phyloP scores from a whole-genome alignment of 495 filamentous ascomycete species.

The Trichoderma erinaceum region DNA sequence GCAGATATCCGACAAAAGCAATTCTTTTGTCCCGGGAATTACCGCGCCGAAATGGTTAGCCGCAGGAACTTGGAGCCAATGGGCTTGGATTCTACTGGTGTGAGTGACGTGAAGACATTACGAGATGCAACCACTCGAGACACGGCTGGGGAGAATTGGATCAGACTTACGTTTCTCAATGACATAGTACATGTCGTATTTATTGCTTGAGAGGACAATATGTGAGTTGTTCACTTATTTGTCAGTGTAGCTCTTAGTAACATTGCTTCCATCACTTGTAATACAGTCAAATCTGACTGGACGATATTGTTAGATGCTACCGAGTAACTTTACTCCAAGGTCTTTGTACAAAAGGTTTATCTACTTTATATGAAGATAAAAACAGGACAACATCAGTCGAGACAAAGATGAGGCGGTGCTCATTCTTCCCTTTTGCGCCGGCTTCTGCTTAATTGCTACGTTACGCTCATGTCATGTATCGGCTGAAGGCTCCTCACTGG shows the following conservation, averaged over 20 bases:
- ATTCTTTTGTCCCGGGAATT: background rate
- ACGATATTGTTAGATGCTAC: too few species aligned
- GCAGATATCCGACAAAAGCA: constrained; percentile 6
- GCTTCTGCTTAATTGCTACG: background rate
- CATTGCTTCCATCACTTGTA: too few species aligned
- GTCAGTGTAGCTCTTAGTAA: too few species aligned
- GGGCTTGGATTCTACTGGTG: background rate
- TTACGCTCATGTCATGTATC: background rate
- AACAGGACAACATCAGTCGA: too few species aligned
- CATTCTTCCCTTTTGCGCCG: too few species aligned
- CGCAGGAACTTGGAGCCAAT: background rate
- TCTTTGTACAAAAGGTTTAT: too few species aligned
- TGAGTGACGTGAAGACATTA: background rate
- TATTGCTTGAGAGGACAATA: background rate
- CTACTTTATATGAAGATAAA: too few species aligned
- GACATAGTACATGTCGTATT: constrained; percentile 4
- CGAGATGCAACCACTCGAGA: constrained; percentile 12
- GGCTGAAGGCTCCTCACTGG: background rate
- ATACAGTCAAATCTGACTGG: too few species aligned
- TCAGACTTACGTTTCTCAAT: background rate
- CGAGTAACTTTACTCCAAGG: too few species aligned
- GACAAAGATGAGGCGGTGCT: too few species aligned
- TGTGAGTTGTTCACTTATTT: background rate
- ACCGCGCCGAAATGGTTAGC: constrained; percentile 7
- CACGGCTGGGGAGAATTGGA: background rate